A percentile compares a stretch with the other conserved stretches of the same genome.
Evolutionary conservation across 1,284 basidiomycete genomes (phyloP).

Genomic region (Trichosporon faecale): DNA sequence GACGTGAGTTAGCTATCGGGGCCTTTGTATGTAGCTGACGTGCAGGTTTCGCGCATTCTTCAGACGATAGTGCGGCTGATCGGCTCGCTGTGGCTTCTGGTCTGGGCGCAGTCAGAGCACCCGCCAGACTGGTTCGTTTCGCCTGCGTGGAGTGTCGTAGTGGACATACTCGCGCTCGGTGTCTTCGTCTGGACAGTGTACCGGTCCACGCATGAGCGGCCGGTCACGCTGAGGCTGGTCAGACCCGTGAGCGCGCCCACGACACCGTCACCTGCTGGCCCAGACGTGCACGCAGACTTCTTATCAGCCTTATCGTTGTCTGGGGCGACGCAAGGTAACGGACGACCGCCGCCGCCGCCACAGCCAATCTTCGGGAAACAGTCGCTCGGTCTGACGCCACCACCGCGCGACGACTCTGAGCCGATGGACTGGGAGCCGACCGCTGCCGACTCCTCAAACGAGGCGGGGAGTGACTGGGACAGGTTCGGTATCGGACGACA

Average conservation of each 20-base stretch:
- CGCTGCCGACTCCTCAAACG: slow-evolving; percentile 14
- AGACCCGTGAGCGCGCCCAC: background rate
- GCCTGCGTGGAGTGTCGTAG: background rate
- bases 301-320: slow-evolving; percentile 9
- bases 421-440: slow-evolving; percentile 50
- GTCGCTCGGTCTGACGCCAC: slow-evolving; percentile 21
- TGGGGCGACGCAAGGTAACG: background rate
- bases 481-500: slow-evolving; percentile 40
- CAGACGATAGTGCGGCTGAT: background rate
- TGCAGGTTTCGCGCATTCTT: background rate
- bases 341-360: slow-evolving; percentile 12
- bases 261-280: background rate
- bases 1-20: background rate
- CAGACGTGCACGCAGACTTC: background rate
- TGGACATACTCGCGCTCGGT: background rate
- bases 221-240: slow-evolving; percentile 14
- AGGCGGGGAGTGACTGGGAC: slow-evolving; percentile 38
- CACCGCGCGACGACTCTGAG: slow-evolving; percentile 20
- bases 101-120: background rate
- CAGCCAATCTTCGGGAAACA: slow-evolving; percentile 40
- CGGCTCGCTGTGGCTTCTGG: background rate
- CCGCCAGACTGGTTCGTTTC: background rate
- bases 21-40: background rate
- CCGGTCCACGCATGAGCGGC: background rate
- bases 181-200: background rate